Base-by-base conservation (phyloP, 2,329 filamentous ascomycete species). In the Chrysosporium queenslandicum region DNA sequence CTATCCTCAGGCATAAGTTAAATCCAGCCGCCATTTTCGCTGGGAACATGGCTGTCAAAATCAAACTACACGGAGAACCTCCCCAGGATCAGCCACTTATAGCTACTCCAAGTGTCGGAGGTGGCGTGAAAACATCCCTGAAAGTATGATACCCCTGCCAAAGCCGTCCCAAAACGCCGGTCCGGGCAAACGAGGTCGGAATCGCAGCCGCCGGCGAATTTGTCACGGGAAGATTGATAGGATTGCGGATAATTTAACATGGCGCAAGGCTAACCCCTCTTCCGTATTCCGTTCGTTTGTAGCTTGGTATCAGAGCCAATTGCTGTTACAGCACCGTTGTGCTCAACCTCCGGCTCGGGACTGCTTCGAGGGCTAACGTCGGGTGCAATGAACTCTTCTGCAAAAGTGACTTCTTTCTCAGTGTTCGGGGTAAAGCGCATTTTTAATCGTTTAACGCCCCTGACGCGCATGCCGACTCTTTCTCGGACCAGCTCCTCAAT, bases 361-460 rank as follows among this genome's bases (percentile, higher is more conserved):
- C 74, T 81, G 37, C 69, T 72, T 60, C 71, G 70, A 12, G 75
- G 71, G 60, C 76, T 81, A 8, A 85, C 72, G 57, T 85, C 78
- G 2, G 79, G 78, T 1, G 77, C 70, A 56, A 90, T 86, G 61
- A 89, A 90, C 67, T 97, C 89, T 64, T 94, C 86, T 55, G 86
- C 82, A 61, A 83, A 78, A 52, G 78, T 75, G 37, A 73, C 72
- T 27, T 73, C 68, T 11, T 72, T 68, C 25, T 77, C 75, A 16
- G 86, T 82, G 59, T 80, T 80, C 34, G 85, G 79, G 27, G 92
- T 80, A 65, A 97, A 97, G 39, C 89, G 82, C 48, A 97, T 78
- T 56, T 86, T 84, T 30, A 98, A 79, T 57, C 86, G 81, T 66
- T 88, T 83, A 36, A 92, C 87, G 1, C 92, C 91, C 55, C 87